Base-by-base conservation (phyloP, 805 yeast genomes). In the Lipomyces sp. region DNA sequence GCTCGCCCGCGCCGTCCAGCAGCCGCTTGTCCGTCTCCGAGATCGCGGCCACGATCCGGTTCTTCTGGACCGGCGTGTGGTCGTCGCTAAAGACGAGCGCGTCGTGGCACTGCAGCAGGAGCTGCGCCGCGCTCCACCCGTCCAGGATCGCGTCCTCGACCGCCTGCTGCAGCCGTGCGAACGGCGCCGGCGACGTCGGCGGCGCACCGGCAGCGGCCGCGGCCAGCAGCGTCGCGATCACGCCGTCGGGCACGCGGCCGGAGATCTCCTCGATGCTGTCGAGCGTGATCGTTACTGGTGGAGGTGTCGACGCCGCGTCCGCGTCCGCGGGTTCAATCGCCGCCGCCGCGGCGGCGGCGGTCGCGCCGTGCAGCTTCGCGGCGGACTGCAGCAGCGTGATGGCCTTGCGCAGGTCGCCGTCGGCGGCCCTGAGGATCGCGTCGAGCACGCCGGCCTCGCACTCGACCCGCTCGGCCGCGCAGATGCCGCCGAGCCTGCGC, bases 401-500 rank as follows among this genome's bases (percentile, higher is more conserved):
- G 7, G 96, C 95, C 61, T 83, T 86, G 71, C 99, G 81, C 62
- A 93, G 75, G 72, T 93, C 99, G 51, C 99, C 99, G 47, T 76
- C 77, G 18, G 95, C 79, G 2, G 88, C 81, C n/a, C 68, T 70
- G 49, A 93, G 71, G 11, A 93, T 80, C 61, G 80, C 81, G 28
- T 71, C 72, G 41, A 88, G 71, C 0, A 88, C 86, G 2, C 74
- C 79, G 6, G 74, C 75, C 43, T 75, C 75, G 28, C 71, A 66
- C 13, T 62, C 59, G 6, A 74, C 68, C 36, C 74, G 72, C 58
- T 84, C 83, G 37, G 68, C 55, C 1, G 78, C 71, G 16, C 82
- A 76, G 51, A 93, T 83, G 55, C 72, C 78, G 58, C 74, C 67
- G 52, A 93, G 71, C 58, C 98, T 76, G 11, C 67, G 71, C 47